A percentile compares a stretch with the other conserved stretches of the same genome.
Evolutionary conservation across 352 stramenopile genomes (phyloP).

Genomic region (Stramenopiles sp.): DNA sequence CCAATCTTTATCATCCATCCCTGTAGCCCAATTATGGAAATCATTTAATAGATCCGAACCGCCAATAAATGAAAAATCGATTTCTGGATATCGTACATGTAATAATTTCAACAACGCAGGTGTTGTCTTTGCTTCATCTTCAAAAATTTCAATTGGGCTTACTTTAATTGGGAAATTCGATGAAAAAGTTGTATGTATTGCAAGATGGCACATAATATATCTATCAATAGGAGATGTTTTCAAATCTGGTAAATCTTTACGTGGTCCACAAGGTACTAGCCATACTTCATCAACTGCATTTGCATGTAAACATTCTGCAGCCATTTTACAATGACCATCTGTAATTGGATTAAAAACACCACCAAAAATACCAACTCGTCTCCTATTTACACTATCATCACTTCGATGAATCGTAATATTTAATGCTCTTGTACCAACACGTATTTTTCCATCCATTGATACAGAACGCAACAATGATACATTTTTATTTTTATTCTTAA

Average conservation of each 20-base stretch:
- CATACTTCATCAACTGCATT: constrained; percentile 11
- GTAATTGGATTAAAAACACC: constrained; percentile 13
- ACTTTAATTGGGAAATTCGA: constrained; percentile 9
- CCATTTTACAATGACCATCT: constrained; percentile 8
- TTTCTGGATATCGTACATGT: neutral
- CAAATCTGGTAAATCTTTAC: constrained; percentile 8
- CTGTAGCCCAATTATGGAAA: neutral
- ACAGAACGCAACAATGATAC: neutral
- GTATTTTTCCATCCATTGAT: neutral
- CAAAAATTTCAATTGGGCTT: constrained; percentile 8
- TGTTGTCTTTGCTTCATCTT: neutral
- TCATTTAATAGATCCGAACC: neutral
- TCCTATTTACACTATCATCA: neutral
- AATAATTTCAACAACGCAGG: constrained; percentile 18
- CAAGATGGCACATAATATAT: constrained; percentile 7
- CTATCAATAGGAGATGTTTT: constrained; percentile 3
- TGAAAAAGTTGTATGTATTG: constrained; percentile 4
- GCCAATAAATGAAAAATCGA: constrained; percentile 5
- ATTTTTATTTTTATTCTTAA: neutral
- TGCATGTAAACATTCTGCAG: neutral
- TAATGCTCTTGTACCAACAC: neutral
- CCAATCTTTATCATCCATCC: neutral
- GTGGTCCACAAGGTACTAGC: constrained; percentile 11
- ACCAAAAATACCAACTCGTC: constrained; percentile 7
- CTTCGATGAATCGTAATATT: neutral